Evolutionary conservation across 2,329 filamentous ascomycete species (phyloP).

Genomic region (Beauveria asiatica): DNA sequence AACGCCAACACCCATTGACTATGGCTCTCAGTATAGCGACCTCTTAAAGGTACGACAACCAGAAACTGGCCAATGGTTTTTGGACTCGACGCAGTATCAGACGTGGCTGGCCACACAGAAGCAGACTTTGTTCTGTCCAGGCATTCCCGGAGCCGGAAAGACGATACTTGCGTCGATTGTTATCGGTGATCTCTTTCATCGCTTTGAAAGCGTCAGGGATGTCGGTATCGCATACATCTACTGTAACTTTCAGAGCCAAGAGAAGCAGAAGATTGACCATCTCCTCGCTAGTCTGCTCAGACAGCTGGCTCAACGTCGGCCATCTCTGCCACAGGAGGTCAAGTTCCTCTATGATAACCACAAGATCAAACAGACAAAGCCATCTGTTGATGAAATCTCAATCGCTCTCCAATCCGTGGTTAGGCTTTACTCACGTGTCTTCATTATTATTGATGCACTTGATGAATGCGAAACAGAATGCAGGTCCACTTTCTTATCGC

Average conservation of each 20-base stretch:
- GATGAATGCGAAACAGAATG: conserved; percentile 14
- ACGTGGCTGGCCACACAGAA: neutral
- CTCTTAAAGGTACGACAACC: conserved; percentile 4
- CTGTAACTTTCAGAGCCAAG: conserved; percentile 15
- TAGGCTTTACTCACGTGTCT: neutral
- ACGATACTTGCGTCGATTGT: too few species aligned
- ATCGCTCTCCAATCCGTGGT: conserved; percentile 1
- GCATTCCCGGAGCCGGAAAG: conserved; percentile 12
- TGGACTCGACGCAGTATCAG: too few species aligned
- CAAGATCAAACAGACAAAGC: neutral
- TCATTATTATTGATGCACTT: conserved; percentile 19
- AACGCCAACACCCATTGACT: conserved; percentile 21
- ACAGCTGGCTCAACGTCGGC: conserved; percentile 24
- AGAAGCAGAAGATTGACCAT: conserved; percentile 26
- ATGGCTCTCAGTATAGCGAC: conserved; percentile 29
- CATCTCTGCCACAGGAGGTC: conserved; percentile 20
- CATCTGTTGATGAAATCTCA: too few species aligned
- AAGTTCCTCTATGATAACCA: conserved; percentile 15
- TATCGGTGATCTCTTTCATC: too few species aligned
- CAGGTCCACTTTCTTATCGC: conserved; percentile 3
- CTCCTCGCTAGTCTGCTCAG: conserved; percentile 27
- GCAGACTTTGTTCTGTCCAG: conserved; percentile 30
- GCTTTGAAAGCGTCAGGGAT: too few species aligned
- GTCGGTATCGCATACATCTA: too few species aligned
- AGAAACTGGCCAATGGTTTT: too few species aligned